Evolutionary conservation across 129 eudicot species (phyloP), one percentile per base, ranked within the genome.

Genomic region (Tagetes erecta): DNA sequence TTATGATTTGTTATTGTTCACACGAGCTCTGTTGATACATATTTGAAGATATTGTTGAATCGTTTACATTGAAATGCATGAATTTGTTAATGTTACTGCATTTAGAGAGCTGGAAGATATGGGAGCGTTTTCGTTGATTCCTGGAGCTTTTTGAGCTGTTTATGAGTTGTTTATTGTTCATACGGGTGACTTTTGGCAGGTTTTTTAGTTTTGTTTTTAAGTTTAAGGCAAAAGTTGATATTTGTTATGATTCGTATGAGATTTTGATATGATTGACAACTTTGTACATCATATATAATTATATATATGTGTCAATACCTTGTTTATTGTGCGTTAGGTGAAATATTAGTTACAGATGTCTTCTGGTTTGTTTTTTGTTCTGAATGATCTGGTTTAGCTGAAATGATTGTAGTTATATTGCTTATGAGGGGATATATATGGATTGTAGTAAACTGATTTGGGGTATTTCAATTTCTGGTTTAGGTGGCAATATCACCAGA

Each of bases 401-500:
- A 59, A 34, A 34, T 59, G 39, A 7, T 11, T 58, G 64, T 34
- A 34, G 33, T 59, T 3, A 33, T 8, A 7, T 35, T 36, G 8
- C 9, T 20, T 53, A 53, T 13, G 1, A 4, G 60, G 9, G 4
- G 41, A 62, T 1, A 9, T 10, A 35, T 6, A 2, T 42, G 31
- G 6, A 42, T 46, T 68, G 5, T 11, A 3, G 9, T 67, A 3
- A 5, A 8, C 9, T 11, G 20, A 2, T 1, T 33, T 59, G 27
- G 12, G 1, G 13, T 44, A 1, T 3, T 47, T 27, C 2, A 9
- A 30, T 13, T 42, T 41, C 27, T 31, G 2, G 0, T 58, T 44
- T 67, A 92, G 98, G 95, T 92, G 27, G 47, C 94, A 0, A 89
- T 92, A 10, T 64, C 67, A 2, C 98, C 98, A 0, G 91, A 92